Evolutionary conservation across 2,329 filamentous ascomycete species (phyloP).

Genomic region (Paecilomyces formosus): DNA sequence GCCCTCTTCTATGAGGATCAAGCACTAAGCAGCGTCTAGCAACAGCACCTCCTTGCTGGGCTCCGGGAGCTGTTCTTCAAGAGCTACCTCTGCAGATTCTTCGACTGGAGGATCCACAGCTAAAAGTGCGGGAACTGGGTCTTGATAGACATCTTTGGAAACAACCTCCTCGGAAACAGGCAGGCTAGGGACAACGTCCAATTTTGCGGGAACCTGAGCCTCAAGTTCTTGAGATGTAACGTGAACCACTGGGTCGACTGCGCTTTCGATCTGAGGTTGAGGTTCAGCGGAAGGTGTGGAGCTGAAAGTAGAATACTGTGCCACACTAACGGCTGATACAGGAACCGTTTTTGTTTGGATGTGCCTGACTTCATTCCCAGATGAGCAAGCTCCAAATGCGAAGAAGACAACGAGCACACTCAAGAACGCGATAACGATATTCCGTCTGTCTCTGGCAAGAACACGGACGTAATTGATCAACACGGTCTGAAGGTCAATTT

Average conservation of each 20-base stretch:
- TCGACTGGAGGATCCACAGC: neutral
- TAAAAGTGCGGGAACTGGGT: neutral
- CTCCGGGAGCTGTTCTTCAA: neutral
- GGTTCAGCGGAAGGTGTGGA: neutral
- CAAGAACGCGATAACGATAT: conserved; percentile 44
- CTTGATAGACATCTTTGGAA: neutral
- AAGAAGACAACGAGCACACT: conserved; percentile 37
- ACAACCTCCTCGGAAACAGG: neutral
- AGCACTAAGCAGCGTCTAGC: neutral
- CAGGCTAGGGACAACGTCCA: neutral
- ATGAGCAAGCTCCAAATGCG: conserved; percentile 11
- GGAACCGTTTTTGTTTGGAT: neutral
- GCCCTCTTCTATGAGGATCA: neutral
- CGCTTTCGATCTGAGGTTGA: neutral
- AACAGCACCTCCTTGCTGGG: neutral
- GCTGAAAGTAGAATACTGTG: neutral
- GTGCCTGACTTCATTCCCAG: neutral
- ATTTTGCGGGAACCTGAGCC: neutral
- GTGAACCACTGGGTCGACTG: neutral
- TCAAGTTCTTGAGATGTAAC: neutral
- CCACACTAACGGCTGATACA: neutral
- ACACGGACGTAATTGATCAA: conserved; percentile 48
- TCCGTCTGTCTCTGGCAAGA: conserved; percentile 46
- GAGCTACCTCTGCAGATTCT: neutral
- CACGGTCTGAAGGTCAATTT: conserved; percentile 47